Conservation (phyloP, 1,284 basidiomycete genomes). For the Trichosporon coremiiforme region DNA sequence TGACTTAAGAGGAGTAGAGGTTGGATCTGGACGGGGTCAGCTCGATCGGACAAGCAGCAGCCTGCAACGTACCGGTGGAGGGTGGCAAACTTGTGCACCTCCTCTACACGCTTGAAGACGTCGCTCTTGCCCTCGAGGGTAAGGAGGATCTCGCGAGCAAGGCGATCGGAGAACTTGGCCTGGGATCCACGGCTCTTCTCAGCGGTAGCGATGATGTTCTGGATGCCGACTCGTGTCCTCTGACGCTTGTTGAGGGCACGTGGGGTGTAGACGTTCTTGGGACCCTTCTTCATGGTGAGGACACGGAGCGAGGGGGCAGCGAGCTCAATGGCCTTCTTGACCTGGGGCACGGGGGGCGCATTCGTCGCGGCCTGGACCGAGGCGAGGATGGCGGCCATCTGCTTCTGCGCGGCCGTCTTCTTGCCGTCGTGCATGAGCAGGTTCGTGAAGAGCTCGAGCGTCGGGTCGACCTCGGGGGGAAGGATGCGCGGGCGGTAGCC, state of each 20-base stretch:
- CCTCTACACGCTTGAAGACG: conserved; percentile 64
- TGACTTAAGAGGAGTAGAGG: conserved; percentile 21
- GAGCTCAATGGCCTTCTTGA: conserved; percentile 68
- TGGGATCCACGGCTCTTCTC: conserved; percentile 51
- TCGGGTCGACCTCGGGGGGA: conserved; percentile 73
- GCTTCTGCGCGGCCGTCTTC: conserved; percentile 66
- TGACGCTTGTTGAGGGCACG: conserved; percentile 75
- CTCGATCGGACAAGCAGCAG: not conserved
- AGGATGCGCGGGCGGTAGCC: conserved; percentile 54
- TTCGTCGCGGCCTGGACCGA: conserved; percentile 68
- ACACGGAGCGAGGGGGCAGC: conserved; percentile 68
- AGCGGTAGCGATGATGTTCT: conserved; percentile 67
- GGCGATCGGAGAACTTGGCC: conserved; percentile 60
- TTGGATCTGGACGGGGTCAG: conserved; percentile 19
- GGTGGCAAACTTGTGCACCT: conserved; percentile 71
- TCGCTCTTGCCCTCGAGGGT: conserved; percentile 66
- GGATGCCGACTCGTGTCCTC: conserved; percentile 66
- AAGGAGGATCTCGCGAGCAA: conserved; percentile 73
- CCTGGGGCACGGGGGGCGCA: conserved; percentile 71
- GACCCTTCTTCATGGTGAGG: conserved; percentile 62
- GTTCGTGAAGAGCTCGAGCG: conserved; percentile 71
- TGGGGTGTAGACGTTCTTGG: conserved; percentile 68
- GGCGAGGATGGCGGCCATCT: conserved; percentile 64
- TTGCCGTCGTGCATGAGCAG: conserved; percentile 69
- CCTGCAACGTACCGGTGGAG: conserved; percentile 70